Percentiles rank a stretch among this genome's conserved stretches.
Evolutionary conservation across 495 filamentous ascomycete species (phyloP).

Genomic region (Penicillium parvum): DNA sequence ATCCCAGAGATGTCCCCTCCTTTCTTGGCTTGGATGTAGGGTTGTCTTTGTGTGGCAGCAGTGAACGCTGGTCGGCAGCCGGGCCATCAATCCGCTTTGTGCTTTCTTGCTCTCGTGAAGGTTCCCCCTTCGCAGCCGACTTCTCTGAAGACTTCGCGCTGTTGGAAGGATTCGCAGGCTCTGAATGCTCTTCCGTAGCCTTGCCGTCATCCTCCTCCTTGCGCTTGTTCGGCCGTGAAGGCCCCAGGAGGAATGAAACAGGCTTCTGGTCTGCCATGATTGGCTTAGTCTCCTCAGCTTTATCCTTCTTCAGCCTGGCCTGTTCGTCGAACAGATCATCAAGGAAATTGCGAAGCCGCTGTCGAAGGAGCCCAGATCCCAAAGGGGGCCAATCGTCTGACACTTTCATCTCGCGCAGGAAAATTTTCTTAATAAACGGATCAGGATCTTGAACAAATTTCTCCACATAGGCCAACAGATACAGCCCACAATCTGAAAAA

Average conservation of each 20-base stretch:
- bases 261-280: conserved; percentile 32
- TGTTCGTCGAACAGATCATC: conserved; percentile 47
- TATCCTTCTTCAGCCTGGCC: conserved; percentile 18
- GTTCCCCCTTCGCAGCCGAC: background rate
- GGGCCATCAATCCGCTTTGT: background rate
- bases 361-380: conserved; percentile 47
- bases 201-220: conserved; percentile 2
- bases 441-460: conserved; percentile 71
- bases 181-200: background rate
- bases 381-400: conserved; percentile 53
- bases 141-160: background rate
- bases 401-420: conserved; percentile 44
- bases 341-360: conserved; percentile 49
- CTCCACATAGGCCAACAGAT: conserved; percentile 74
- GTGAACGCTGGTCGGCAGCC: conserved; percentile 1
- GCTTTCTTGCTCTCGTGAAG: background rate
- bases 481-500: conserved; percentile 84
- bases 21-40: background rate
- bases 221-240: background rate
- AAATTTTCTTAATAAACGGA: conserved; percentile 53
- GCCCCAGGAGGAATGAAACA: conserved; percentile 35
- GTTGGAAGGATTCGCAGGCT: background rate
- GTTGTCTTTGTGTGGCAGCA: conserved; percentile 2
- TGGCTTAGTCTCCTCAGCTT: conserved; percentile 5
- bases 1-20: background rate